Base-by-base conservation (phyloP, 2,329 filamentous ascomycete genomes). In the Colletotrichum gloeosporioides region DNA sequence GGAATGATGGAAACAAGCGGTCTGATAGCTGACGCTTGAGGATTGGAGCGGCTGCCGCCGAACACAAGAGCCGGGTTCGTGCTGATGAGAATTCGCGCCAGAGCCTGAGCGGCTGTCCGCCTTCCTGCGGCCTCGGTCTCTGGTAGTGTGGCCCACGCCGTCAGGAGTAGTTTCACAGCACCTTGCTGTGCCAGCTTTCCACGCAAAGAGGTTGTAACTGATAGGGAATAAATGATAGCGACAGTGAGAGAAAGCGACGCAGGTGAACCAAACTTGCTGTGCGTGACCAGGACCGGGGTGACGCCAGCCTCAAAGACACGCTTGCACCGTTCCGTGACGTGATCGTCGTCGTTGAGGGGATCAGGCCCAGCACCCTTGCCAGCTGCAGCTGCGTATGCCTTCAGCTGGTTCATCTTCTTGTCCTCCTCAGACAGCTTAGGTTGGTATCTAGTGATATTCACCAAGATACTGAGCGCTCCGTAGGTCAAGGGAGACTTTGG, bases 131-230 rank as follows among this genome's bases (percentile, higher is more conserved):
- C 78, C 61, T 90, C 89, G 3, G 88, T 86, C 34, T 91, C 88
- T 3, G 91, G 88, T 5, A 95, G 88, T n/a, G 88, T 87, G 15
- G 90, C 88, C 89, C 92, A 93, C 71, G 93, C 90, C 16, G 93
- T 91, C 31, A 99, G 90, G 27, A 99, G 89, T 2, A 98, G 90
- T 80, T 94, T 97, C 22, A 98, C 91, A 3, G 95, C 95, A n/a
- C 97, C 97, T 88, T 99, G 96, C 82, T 99, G 97, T 4, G 96
- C 95, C 78, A 99, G 92, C 65, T 92, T 90, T 1, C 95, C 95
- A 13, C 97, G 92, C 73, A 95, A 89, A 71, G 92, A 92, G 53
- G 93, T 89, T n/a, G 92, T 93, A 80, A 93, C 92, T 22, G 95
- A 93, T 6, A 99, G 87, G 0, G 95, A 92, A 77, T 95, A 91